phyloP scores from a whole-genome alignment of 345 rosid genomes.

The Salix koriyanagi region DNA sequence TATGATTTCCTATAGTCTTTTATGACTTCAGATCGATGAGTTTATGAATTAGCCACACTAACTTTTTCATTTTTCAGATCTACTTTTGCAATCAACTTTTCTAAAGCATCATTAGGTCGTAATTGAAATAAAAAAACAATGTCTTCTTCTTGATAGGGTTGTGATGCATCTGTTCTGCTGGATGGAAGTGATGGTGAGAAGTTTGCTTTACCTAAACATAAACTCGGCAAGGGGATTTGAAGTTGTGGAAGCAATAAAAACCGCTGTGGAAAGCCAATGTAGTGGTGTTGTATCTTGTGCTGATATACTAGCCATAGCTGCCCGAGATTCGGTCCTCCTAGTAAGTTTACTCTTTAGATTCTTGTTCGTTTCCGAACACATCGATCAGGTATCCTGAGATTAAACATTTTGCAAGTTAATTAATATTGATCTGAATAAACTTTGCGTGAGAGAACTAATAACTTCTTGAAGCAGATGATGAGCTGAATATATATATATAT shows the following conservation, averaged over 20 bases:
- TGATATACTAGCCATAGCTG: constrained; percentile 25
- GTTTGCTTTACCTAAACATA: constrained; percentile 40
- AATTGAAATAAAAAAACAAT: too few relatives aligned
- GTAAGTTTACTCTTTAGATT: constrained; percentile 30
- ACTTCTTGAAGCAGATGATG: too few relatives aligned
- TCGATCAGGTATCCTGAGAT: neutral
- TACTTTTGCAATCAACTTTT: too few relatives aligned
- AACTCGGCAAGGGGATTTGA: constrained; percentile 62
- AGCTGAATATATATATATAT: too few relatives aligned
- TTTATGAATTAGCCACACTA: too few relatives aligned
- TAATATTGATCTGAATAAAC: too few relatives aligned
- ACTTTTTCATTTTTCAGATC: too few relatives aligned
- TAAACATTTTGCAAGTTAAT: too few relatives aligned
- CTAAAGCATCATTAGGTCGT: too few relatives aligned
- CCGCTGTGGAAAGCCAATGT: constrained; percentile 60
- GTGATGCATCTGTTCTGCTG: constrained; percentile 60
- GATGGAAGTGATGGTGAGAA: constrained; percentile 57
- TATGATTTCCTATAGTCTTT: too few relatives aligned
- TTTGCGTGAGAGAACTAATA: too few relatives aligned
- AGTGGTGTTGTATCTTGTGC: constrained; percentile 42
- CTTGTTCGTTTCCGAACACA: neutral
- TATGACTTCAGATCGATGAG: too few relatives aligned
- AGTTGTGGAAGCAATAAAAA: constrained; percentile 58
- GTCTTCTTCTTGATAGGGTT: constrained; percentile 32
- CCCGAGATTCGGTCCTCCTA: constrained; percentile 63